Percentiles rank a stretch among this genome's conserved stretches.
These are phyloP conservation scores for Fusarium torulosum DNA, from an alignment of 2,329 filamentous ascomycete genomes.

Conservation along the genomic window DNA sequence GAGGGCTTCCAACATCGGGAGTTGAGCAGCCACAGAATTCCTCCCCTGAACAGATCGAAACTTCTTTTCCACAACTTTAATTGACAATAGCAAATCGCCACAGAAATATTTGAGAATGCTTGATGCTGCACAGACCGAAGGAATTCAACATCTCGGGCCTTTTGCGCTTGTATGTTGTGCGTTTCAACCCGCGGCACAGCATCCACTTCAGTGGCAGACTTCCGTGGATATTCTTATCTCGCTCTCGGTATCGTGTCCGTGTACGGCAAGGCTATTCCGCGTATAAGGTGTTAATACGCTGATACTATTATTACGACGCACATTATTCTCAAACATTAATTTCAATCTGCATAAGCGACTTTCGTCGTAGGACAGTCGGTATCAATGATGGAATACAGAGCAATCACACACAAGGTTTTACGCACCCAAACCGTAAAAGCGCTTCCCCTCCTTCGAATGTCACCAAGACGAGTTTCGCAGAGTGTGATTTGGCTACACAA, in stretches of 20 bases:
- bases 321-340: constrained; percentile 3
- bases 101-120: neutral
- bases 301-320: constrained; percentile 3
- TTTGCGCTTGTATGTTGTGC: constrained; percentile 12
- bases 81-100: constrained; percentile 13
- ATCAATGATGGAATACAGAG: neutral
- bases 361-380: too few species aligned
- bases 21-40: constrained; percentile 36
- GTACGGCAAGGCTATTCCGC: constrained; percentile 20
- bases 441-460: constrained; percentile 7
- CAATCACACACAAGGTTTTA: constrained; percentile 1
- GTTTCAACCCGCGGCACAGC: constrained; percentile 28
- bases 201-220: constrained; percentile 20
- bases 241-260: constrained; percentile 26
- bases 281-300: constrained; percentile 10
- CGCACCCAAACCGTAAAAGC: too few species aligned
- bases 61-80: neutral
- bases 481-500: constrained; percentile 16
- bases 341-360: constrained; percentile 13
- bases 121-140: too few species aligned
- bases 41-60: constrained; percentile 10
- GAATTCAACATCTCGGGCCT: constrained; percentile 6
- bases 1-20: constrained; percentile 21
- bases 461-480: constrained; percentile 13
- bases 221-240: constrained; percentile 13